Evolutionary conservation across 2,329 filamentous ascomycete species (phyloP).

Genomic region (Fusarium tricinctum): DNA sequence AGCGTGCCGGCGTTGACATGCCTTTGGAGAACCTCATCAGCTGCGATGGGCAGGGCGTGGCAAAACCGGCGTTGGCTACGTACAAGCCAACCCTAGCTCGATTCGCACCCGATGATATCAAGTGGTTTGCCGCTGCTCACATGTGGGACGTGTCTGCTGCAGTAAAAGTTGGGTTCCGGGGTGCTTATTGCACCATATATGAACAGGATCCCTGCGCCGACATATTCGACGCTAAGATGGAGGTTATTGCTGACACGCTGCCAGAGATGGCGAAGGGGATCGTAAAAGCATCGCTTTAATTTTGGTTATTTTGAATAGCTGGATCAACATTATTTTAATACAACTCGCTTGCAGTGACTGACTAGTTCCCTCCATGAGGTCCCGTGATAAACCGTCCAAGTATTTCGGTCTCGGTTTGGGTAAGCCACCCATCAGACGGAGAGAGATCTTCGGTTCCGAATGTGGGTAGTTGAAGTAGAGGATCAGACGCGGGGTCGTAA

Average conservation of each 20-base stretch:
- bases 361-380: background rate
- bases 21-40: conserved; percentile 64
- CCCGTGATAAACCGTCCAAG: conserved; percentile 9
- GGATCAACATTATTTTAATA: fast-evolving
- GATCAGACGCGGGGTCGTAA: conserved; percentile 7
- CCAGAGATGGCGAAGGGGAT: conserved; percentile 10
- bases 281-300: conserved; percentile 1
- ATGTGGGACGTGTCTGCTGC: conserved; percentile 72
- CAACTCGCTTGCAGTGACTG: background rate
- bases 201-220: conserved; percentile 14
- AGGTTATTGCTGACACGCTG: conserved; percentile 7
- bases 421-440: conserved; percentile 8
- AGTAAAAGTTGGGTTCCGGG: conserved; percentile 15
- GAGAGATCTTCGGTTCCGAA: conserved; percentile 2
- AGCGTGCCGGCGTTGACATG: conserved; percentile 63
- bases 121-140: conserved; percentile 72
- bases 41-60: conserved; percentile 58
- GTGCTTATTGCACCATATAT: conserved; percentile 15
- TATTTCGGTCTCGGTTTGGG: background rate
- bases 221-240: conserved; percentile 6
- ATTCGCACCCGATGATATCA: conserved; percentile 53
- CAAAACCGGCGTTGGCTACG: conserved; percentile 55
- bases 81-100: conserved; percentile 58
- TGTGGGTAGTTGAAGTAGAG: conserved; percentile 1
- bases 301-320: background rate